Evolutionary conservation across 176 grass and related monocot species (phyloP), one percentile per base, ranked within the genome.

Genomic region (Saccharum officinarum): DNA sequence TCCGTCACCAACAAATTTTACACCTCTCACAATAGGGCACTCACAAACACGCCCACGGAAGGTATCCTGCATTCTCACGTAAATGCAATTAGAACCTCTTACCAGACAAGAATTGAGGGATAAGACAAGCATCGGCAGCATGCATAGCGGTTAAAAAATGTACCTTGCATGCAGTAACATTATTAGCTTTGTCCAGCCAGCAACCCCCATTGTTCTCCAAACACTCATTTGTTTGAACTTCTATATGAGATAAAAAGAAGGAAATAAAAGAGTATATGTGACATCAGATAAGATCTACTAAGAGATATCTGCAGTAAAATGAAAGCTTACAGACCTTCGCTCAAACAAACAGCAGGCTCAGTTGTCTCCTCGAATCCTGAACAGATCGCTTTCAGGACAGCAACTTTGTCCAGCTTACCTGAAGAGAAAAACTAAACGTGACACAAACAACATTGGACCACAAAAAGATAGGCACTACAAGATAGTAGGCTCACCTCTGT

Each of bases 151-250:
- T 44, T 70, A 86, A 82, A 87, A 88, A 68, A 54, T 75, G 25
- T 87, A 97, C 94, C 92, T 83, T 94, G 94, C 94, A 97, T 73
- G 94, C 94, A 78, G 92, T 90, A 85, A 94, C 73, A 31, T 91
- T 92, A 83, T 76, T 87, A 91, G 45, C 87, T 64, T 75, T 85
- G 71, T 97, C 92, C 49, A 66, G 15, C 94, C 94, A 97, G 86
- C 94, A 97, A 84, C 94, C 94, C 75, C 94, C 94, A 80, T 97
- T 85, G 82, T 94, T 97, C 26, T 97, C 94, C 88, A 97, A 90
- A 87, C 94, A 97, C 71, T 97, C 94, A 89, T 97, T 97, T 94
- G 92, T 94, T 91, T 97, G 83, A 80, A 97, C 68, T 38, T 97
- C 94, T 94, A 50, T 37, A 91, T 22, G 8, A 77, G 75, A 84